phyloP scores from a whole-genome alignment of 2,329 filamentous ascomycete species.

The Neophaeococcomyces mojaviensis region DNA sequence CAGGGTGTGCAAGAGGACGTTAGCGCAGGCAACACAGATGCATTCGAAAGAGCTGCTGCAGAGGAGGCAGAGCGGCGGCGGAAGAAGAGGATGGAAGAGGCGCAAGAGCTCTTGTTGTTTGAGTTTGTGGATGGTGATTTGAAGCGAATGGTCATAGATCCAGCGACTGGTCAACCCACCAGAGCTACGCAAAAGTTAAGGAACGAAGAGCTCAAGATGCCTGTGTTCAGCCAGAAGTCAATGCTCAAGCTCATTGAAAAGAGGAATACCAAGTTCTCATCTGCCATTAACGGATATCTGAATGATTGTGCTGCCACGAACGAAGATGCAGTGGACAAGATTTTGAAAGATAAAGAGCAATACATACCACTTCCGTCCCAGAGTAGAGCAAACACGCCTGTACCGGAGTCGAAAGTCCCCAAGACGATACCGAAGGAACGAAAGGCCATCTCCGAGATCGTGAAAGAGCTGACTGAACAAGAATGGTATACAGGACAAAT shows the following conservation, averaged over 20 bases:
- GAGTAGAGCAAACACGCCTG: conserved; percentile 32
- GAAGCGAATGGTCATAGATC: conserved; percentile 66
- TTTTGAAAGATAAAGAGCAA: conserved; percentile 52
- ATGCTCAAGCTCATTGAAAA: conserved; percentile 85
- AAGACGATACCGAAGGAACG: conserved; percentile 70
- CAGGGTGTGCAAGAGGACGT: conserved; percentile 62
- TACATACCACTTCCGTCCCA: conserved; percentile 57
- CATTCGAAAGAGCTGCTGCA: conserved; percentile 33
- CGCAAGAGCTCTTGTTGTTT: conserved; percentile 70
- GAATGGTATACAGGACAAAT: conserved; percentile 91
- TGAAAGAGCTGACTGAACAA: conserved; percentile 71
- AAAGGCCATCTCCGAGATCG: conserved; percentile 72
- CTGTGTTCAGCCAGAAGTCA: conserved; percentile 85
- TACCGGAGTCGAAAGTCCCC: conserved; percentile 39
- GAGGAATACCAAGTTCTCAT: conserved; percentile 73
- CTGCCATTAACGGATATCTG: conserved; percentile 69
- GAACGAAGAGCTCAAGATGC: conserved; percentile 80
- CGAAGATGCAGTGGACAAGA: conserved; percentile 58
- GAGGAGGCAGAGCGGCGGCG: conserved; percentile 29
- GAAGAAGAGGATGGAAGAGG: conserved; percentile 28
- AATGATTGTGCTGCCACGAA: conserved; percentile 59
- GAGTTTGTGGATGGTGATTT: conserved; percentile 90
- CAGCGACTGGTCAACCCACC: conserved; percentile 65
- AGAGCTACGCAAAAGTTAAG: conserved; percentile 60
- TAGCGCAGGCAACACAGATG: conserved; percentile 39